Evolutionary conservation across 257 asterid genomes (phyloP).

Genomic region (Nicotiana obtusifolia): DNA sequence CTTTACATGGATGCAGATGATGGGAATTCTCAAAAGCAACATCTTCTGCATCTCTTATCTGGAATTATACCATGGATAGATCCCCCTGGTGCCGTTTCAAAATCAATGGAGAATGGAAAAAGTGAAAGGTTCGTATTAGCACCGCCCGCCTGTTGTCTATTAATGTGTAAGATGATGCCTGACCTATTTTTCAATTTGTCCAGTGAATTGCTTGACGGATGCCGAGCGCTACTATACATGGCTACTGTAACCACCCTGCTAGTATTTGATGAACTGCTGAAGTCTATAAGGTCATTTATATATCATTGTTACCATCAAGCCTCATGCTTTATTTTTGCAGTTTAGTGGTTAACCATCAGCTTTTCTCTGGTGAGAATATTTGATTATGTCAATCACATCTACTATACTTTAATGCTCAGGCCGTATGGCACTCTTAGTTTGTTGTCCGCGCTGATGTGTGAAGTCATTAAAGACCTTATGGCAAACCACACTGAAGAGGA

Average conservation of each 20-base stretch:
- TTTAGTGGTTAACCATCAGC: background rate
- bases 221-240: slow-evolving; percentile 82
- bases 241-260: slow-evolving; percentile 73
- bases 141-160: background rate
- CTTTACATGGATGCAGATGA: slow-evolving; percentile 36
- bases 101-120: slow-evolving; percentile 69
- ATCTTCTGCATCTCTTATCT: slow-evolving; percentile 70
- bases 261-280: slow-evolving; percentile 76
- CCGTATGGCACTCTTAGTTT: slow-evolving; percentile 81
- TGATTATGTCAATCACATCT: background rate
- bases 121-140: slow-evolving; percentile 64
- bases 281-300: slow-evolving; percentile 58
- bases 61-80: slow-evolving; percentile 87
- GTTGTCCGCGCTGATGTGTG: slow-evolving; percentile 68
- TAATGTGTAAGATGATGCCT: slow-evolving; percentile 11
- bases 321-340: background rate
- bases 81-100: slow-evolving; percentile 76
- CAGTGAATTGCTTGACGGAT: slow-evolving; percentile 96
- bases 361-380: background rate
- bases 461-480: slow-evolving; percentile 68
- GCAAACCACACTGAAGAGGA: slow-evolving; percentile 70
- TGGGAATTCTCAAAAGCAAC: slow-evolving; percentile 70
- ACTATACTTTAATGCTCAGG: slow-evolving; percentile 38
- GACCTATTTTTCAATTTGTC: slow-evolving; percentile 26
- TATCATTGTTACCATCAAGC: background rate